A percentile compares a stretch with the other conserved stretches of the same genome.
Evolutionary conservation across 345 rosid species (phyloP).

Genomic region (Carallia brachiata): DNA sequence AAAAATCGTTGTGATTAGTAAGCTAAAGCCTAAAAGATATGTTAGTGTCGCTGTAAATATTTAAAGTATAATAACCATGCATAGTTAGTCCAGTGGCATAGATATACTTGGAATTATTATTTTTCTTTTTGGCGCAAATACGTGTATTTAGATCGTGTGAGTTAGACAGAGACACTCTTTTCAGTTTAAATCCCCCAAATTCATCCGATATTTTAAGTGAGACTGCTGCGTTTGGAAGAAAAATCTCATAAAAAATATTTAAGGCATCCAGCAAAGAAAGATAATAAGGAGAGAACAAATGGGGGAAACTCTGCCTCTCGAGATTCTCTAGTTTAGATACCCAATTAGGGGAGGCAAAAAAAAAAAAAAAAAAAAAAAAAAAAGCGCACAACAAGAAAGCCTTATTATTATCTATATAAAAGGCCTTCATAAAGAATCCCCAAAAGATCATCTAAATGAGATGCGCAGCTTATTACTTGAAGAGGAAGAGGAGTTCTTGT

Average conservation of each 20-base stretch:
- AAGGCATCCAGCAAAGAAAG: neutral
- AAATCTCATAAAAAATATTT: neutral
- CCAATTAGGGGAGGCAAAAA: neutral
- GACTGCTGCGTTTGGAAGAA: neutral
- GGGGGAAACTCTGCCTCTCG: neutral
- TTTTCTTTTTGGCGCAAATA: too few species aligned
- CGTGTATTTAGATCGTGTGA: too few species aligned
- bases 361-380: neutral
- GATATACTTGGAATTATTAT: neutral
- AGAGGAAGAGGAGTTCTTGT: constrained; percentile 14
- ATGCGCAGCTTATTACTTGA: constrained; percentile 9
- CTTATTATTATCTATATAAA: too few species aligned
- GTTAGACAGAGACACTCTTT: too few species aligned
- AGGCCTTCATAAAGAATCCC: too few species aligned
- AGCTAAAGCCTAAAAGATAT: too few species aligned
- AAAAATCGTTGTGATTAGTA: too few species aligned
- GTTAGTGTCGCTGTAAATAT: too few species aligned
- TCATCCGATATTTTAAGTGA: too few species aligned
- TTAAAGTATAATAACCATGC: too few species aligned
- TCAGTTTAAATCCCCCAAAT: too few species aligned
- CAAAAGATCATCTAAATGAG: constrained; percentile 8
- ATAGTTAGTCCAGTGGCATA: too few species aligned
- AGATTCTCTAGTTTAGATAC: constrained; percentile 2
- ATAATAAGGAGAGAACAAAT: neutral
- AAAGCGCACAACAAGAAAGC: neutral